Evolutionary conservation across 176 grass and related monocot genomes (phyloP), one percentile per base, ranked within the genome.

Genomic region (Dendrocalamus sinicus): DNA sequence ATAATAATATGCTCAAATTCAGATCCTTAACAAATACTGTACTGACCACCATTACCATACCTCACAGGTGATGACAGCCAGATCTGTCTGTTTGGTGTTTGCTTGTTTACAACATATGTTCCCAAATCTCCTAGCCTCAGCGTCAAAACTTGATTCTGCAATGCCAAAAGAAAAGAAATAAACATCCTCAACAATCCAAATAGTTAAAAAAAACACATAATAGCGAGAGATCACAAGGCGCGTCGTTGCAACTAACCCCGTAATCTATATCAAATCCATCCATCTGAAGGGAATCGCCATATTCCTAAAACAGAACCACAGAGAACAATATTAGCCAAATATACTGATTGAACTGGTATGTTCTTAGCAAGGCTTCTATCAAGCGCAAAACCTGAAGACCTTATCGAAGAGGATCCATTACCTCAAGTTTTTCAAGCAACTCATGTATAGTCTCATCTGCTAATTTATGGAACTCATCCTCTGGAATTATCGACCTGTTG

Each of bases 41-140:
- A 60, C 39, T 3, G 4, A 61, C 45, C 9, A 88, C 58, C 17
- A 20, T 46, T 10, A 28, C 39, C 30, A 46, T 95, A 99, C 96
- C 93, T 99, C 80, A 94, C 86, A 68, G 93, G 96, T 60, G 96
- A 98, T 78, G 96, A 99, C 41, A 99, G 84, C 96, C 96, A 99
- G 71, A 99, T 96, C 86, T 99, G 89, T 86, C 93, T 84, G 74
- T 96, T 99, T 83, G 96, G 96, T 46, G 93, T 71, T 89, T 99
- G 96, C 90, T 99, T 99, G 93, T 99, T 99, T 85, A 99, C 85
- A 22, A 96, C 93, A 80, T 99, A 99, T 0, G 96, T 99, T 26
- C 96, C 93, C 39, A 94, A 67, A 81, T 85, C 76, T 39, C 96
- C 96, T 15, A 99, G 81, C 78, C 91, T 99, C 74, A 99, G 50